These are phyloP conservation scores for Pseudozyma pruni DNA, from an alignment of 1,284 basidiomycete species.

Conservation along the genomic window DNA sequence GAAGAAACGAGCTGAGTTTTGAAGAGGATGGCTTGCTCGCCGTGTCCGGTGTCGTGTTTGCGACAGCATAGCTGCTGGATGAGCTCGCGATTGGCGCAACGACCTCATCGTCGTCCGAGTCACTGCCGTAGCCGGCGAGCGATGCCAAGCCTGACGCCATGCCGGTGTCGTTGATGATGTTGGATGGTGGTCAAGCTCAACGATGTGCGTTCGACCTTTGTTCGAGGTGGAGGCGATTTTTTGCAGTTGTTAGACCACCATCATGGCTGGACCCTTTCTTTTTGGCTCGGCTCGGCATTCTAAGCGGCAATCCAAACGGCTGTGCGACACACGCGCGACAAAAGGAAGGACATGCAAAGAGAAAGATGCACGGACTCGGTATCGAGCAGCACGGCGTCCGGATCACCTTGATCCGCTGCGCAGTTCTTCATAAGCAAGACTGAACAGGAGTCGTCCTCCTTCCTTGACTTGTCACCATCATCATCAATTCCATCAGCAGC, in stretches of 20 bases:
- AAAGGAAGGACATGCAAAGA: not conserved
- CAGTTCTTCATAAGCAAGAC: too few relatives aligned
- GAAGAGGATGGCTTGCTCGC: slow-evolving; percentile 7
- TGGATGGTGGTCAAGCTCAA: not conserved
- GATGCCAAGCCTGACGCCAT: slow-evolving; percentile 32
- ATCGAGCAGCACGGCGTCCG: not conserved
- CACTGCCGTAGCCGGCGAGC: slow-evolving; percentile 38
- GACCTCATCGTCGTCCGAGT: slow-evolving; percentile 30
- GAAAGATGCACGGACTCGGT: not conserved
- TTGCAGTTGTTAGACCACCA: not conserved
- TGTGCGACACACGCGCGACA: slow-evolving; percentile 2
- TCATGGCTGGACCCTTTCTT: too few relatives aligned
- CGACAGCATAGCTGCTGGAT: slow-evolving; percentile 4
- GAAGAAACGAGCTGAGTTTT: slow-evolving; percentile 21
- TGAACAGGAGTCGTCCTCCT: not conserved
- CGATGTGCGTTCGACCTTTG: too few relatives aligned
- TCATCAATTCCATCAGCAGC: not conserved
- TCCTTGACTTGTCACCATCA: not conserved
- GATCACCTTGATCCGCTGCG: not conserved
- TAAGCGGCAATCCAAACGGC: slow-evolving; percentile 17
- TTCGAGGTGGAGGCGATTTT: slow-evolving; percentile 7
- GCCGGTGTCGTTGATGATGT: slow-evolving; percentile 2
- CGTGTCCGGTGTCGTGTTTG: not conserved
- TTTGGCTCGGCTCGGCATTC: slow-evolving; percentile 9
- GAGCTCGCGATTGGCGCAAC: not conserved